A percentile compares a stretch with the other conserved stretches of the same genome.
phyloP scores from a whole-genome alignment of 1,284 basidiomycete species.

The Trametes pubescens region DNA sequence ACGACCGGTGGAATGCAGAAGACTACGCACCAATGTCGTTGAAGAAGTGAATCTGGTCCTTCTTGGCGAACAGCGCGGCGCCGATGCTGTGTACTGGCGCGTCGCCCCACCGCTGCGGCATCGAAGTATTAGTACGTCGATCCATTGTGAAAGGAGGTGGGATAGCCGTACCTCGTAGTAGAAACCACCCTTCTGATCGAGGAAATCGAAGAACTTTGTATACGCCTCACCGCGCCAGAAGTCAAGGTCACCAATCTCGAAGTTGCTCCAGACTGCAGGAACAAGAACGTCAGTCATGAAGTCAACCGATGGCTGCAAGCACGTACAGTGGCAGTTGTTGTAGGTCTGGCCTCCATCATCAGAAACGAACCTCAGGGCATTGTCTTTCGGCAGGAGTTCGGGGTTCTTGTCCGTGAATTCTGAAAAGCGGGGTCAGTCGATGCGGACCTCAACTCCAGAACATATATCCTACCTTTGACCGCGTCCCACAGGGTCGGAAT shows the following conservation, averaged over 20 bases:
- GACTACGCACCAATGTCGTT: slow-evolving; percentile 50
- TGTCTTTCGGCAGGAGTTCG: slow-evolving; percentile 63
- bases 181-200: slow-evolving; percentile 75
- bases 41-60: slow-evolving; percentile 73
- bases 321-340: slow-evolving; percentile 76
- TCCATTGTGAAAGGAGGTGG: not conserved
- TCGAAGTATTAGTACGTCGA: not conserved
- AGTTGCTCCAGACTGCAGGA: slow-evolving; percentile 68
- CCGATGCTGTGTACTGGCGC: slow-evolving; percentile 80
- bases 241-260: slow-evolving; percentile 74
- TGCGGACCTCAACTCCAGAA: not conserved
- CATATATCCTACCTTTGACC: slow-evolving; percentile 52
- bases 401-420: slow-evolving; percentile 71
- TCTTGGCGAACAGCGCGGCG: slow-evolving; percentile 66
- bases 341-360: slow-evolving; percentile 68
- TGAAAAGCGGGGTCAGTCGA: slow-evolving; percentile 31
- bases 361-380: slow-evolving; percentile 71
- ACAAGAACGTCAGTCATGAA: not conserved
- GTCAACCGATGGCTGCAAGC: not conserved
- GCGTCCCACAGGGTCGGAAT: slow-evolving; percentile 73
- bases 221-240: slow-evolving; percentile 77
- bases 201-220: slow-evolving; percentile 71
- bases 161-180: slow-evolving; percentile 64
- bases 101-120: slow-evolving; percentile 67
- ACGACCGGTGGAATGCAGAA: not conserved